These are phyloP conservation scores for Otatea glauca DNA, from an alignment of 176 grass and related monocot genomes.

Conservation along the genomic window DNA sequence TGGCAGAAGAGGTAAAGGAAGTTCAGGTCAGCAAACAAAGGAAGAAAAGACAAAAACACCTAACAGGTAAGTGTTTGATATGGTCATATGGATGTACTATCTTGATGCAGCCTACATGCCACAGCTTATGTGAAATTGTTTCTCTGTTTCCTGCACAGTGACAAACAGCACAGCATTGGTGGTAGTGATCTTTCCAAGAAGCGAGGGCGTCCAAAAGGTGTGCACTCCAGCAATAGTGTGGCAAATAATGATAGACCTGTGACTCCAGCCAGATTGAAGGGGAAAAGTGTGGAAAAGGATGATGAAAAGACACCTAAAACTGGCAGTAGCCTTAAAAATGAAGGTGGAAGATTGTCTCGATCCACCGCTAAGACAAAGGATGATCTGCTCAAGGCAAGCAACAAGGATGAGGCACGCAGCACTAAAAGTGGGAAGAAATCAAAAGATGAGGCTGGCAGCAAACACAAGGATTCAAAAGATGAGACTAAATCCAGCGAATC, in stretches of 20 bases:
- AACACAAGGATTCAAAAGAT: constrained; percentile 33
- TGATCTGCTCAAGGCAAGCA: constrained; percentile 12
- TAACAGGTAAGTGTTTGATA: constrained; percentile 41
- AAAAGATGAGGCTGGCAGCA: constrained; percentile 40
- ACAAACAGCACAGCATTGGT: constrained; percentile 25
- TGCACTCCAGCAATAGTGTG: constrained; percentile 2
- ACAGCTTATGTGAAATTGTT: constrained; percentile 26
- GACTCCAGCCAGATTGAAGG: constrained; percentile 38
- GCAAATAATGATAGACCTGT: constrained; percentile 38
- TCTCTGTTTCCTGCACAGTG: constrained; percentile 14
- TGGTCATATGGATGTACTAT: neutral
- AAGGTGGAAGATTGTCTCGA: constrained; percentile 29
- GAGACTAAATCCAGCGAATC: constrained; percentile 45
- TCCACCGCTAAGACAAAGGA: constrained; percentile 6
- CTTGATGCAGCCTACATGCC: neutral
- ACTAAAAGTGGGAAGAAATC: constrained; percentile 7
- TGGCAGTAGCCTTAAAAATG: constrained; percentile 37
- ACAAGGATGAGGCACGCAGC: constrained; percentile 26
- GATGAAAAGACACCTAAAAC: constrained; percentile 40
- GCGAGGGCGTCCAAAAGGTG: constrained; percentile 59
- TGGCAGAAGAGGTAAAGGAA: constrained; percentile 44
- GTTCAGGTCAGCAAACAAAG: constrained; percentile 7
- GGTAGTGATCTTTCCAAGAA: constrained; percentile 43
- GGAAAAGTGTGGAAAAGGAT: constrained; percentile 36
- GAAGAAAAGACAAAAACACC: constrained; percentile 39